Percentiles rank a stretch among this genome's conserved stretches.
Evolutionary conservation across 2,329 filamentous ascomycete genomes (phyloP).

Genomic region (Venturia nashicola): DNA sequence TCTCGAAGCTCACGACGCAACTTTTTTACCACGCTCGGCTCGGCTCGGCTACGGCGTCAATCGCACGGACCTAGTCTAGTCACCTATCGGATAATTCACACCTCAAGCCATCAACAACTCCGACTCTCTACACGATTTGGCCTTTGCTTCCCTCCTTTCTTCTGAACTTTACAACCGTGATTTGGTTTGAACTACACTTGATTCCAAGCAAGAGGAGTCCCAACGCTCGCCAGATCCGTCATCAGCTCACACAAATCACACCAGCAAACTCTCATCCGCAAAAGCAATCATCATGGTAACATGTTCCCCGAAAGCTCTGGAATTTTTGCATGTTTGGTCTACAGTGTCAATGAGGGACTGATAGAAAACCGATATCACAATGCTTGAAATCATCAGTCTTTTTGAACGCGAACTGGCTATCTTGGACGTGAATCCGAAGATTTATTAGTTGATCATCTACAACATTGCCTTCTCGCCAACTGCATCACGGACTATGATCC

Average conservation of each 20-base stretch:
- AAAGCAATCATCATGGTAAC: too few species aligned
- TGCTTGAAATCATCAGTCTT: not conserved
- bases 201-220: too few species aligned
- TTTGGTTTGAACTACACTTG: too few species aligned
- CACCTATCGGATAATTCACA: too few species aligned
- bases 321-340: not conserved
- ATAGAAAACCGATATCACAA: not conserved
- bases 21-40: not conserved
- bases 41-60: not conserved
- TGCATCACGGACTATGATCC: conserved; percentile 16
- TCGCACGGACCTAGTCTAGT: not conserved
- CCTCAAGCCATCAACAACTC: not conserved
- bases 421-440: not conserved
- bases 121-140: not conserved
- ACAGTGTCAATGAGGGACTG: not conserved
- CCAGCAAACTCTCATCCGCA: too few species aligned
- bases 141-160: not conserved
- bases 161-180: not conserved
- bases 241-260: too few species aligned
- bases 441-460: not conserved
- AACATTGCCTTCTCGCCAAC: conserved; percentile 10
- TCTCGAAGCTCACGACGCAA: not conserved
- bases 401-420: too few species aligned
- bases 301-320: not conserved
- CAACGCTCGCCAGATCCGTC: too few species aligned